Base-by-base conservation (phyloP, 495 filamentous ascomycete genomes). In the Hypoxylon lenormandii region DNA sequence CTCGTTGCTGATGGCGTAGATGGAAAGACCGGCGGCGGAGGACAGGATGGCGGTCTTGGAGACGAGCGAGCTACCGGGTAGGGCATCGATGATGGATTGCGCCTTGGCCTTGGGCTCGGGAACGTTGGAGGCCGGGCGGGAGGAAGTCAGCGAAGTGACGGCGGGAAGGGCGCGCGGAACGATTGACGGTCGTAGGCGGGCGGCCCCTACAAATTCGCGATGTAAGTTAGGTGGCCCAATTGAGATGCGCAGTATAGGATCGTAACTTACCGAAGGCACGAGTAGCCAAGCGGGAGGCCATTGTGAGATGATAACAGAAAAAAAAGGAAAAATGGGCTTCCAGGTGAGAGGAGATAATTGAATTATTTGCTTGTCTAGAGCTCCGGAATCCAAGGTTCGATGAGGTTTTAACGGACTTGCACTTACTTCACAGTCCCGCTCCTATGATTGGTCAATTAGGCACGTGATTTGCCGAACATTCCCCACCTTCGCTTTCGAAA, bases 1-100 rank as follows among this genome's bases (percentile, higher is more conserved):
- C 85, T 99, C 96, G 82, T 97, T 99, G 89, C 91, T 94, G 83
- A 99, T 93, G 75, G 95, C 96, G 76, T 93, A 95, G 74, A 97
- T 86, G 71, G 92, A 93, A 66, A 94, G 77, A 83, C 92, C 94
- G 77, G 96, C 92, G 60, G 89, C 89, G 61, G 92, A 93, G 73
- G 95, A 98, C 60, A 99, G 88, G 79, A 96, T 91, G 76, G 96
- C 96, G 66, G 92, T 93, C 88, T 98, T 99, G 79, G 92, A 93
- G 79, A 95, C 80, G 71, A 97, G 84, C 71, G 85, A 90, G 84
- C 85, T 92, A 73, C 94, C 91, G 72, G 93, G 92, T 46, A 99
- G 83, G 66, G 94, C 81, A 74, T 98, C 91, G 74, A 99, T 82
- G 82, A 99, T 90, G 30, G 92, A 96, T 84, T 97, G 91, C 38